phyloP scores from a whole-genome alignment of 1,284 basidiomycete species.

The Moesziomyces parantarcticus region DNA sequence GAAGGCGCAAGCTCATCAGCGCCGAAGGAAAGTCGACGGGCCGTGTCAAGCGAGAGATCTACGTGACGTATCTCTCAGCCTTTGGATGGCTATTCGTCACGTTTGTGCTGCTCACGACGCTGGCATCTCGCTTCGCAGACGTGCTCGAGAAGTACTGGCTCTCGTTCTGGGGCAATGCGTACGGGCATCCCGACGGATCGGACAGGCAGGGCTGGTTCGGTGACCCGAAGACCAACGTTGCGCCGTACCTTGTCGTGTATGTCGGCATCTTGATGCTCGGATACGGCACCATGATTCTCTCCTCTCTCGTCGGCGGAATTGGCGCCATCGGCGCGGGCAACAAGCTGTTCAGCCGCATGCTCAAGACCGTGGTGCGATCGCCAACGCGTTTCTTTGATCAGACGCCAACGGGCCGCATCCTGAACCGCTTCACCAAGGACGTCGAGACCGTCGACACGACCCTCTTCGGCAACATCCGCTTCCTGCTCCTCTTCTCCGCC shows the following conservation, averaged over 20 bases:
- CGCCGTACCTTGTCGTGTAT: conserved; percentile 24
- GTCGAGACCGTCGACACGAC: conserved; percentile 71
- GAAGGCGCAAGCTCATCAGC: conserved; percentile 72
- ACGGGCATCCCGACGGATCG: conserved; percentile 1
- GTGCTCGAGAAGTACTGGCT: conserved; percentile 42
- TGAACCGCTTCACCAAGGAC: conserved; percentile 71
- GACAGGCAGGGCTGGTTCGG: conserved; percentile 1
- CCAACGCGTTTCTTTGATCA: conserved; percentile 58
- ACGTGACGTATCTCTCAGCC: conserved; percentile 78
- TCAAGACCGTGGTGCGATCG: conserved; percentile 51
- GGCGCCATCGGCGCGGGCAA: conserved; percentile 36
- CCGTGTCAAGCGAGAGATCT: conserved; percentile 81
- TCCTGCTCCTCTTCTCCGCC: conserved; percentile 40
- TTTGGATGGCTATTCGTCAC: conserved; percentile 53
- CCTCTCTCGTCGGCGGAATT: conserved; percentile 1
- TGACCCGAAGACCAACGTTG: conserved; percentile 17
- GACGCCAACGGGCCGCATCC: conserved; percentile 70
- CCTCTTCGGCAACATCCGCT: conserved; percentile 47
- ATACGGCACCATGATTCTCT: background rate
- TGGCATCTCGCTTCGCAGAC: conserved; percentile 21
- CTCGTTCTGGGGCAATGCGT: conserved; percentile 37
- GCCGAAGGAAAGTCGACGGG: conserved; percentile 80
- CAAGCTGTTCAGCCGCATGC: conserved; percentile 50
- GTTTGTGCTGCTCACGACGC: conserved; percentile 22
- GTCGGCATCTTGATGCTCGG: conserved; percentile 7